Conservation (phyloP, 495 filamentous ascomycete genomes). For the Parachaetomium inaequale region DNA sequence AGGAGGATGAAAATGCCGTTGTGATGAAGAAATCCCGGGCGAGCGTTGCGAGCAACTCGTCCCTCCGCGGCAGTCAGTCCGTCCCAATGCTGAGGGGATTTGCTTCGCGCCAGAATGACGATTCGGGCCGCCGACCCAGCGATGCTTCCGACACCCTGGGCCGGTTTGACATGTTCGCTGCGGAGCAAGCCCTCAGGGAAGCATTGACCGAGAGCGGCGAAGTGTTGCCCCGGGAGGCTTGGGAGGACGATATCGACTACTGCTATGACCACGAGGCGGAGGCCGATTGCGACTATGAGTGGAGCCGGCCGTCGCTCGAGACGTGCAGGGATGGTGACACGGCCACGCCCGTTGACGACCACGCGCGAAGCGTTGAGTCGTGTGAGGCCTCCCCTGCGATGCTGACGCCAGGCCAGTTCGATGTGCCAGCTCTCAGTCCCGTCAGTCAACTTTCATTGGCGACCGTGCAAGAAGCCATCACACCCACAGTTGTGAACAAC, state of each 20-base stretch:
- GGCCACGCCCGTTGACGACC: conserved; percentile 27
- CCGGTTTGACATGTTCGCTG: conserved; percentile 35
- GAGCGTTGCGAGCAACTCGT: conserved; percentile 44
- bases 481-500: conserved; percentile 34
- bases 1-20: conserved; percentile 61
- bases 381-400: conserved; percentile 35
- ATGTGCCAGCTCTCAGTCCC: conserved; percentile 47
- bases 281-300: conserved; percentile 86
- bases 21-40: conserved; percentile 31
- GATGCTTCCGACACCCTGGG: conserved; percentile 46
- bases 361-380: conserved; percentile 24
- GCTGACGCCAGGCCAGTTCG: conserved; percentile 40
- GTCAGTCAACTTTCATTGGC: conserved; percentile 39
- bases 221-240: conserved; percentile 50
- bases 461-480: conserved; percentile 40
- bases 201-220: conserved; percentile 42
- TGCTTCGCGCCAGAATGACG: conserved; percentile 26
- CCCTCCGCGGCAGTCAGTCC: conserved; percentile 46
- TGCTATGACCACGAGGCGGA: conserved; percentile 90
- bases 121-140: conserved; percentile 37
- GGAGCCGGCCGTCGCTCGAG: conserved; percentile 58
- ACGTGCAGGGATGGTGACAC: conserved; percentile 34
- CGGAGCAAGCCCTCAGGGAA: conserved; percentile 32
- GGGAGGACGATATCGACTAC: conserved; percentile 95
- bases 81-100: conserved; percentile 45